Base-by-base conservation (phyloP, 2,329 filamentous ascomycete species). In the Lecanicillium sp. region DNA sequence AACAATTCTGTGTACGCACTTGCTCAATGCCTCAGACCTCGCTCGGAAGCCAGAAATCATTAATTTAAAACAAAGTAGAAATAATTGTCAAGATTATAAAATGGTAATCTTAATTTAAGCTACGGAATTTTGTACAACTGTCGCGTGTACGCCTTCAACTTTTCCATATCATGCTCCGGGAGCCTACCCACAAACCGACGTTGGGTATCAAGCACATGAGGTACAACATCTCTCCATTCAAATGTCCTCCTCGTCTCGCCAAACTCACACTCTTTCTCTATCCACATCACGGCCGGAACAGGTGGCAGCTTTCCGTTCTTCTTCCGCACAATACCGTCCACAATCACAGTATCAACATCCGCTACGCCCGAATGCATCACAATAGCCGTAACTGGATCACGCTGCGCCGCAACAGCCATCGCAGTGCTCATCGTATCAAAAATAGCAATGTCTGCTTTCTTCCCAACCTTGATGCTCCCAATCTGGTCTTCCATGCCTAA, bases 371-470 rank as follows among this genome's bases (percentile, higher is more conserved):
- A 61, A 42, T 76, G 71, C 35, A 76, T 51, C 9, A 76, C 62
- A 4, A 76, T 58, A 0, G 73, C 72, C 0, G 70, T 70, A 3
- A 77, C 59, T 1, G 71, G 69, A 42, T 76, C 71, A 14, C 45
- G 19, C 8, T 46, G 42, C 2, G 45, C 41, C 17, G 45, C 46
- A 14, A 37, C 38, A 5, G 42, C 32, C 48, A 50, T 47, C 3
- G 38, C 37, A 5, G 47, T 41, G 19, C 37, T 44, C 13, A 43
- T 25, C 8, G 54, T 57, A 43, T 70, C 64, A 35, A 71, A 71
- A 1, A 74, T 54, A 3, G 70, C 55, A 0, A 75, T 42, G 50
- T 74, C 71, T 2, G 70, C 70, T 25, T 55, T 51, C 43, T 64
- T 65, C 1, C 68, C 68, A 11, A 60, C 62, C n/a, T 52, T 52